Evolutionary conservation across 2,329 filamentous ascomycete species (phyloP).

Genomic region (Didymella pinodella): DNA sequence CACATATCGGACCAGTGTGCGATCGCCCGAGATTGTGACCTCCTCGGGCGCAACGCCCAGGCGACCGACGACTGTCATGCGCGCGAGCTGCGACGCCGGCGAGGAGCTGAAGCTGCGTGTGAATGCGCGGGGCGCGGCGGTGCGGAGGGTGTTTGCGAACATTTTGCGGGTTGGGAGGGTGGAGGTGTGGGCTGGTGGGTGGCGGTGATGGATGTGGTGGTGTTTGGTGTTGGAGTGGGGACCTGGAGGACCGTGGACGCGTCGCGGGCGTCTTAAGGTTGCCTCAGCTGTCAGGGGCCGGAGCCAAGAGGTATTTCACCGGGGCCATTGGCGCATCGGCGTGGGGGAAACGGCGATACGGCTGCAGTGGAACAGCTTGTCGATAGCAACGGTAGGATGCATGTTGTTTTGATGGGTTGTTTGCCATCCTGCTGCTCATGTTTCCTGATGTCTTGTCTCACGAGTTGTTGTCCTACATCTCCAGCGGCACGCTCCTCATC

Average conservation of each 20-base stretch:
- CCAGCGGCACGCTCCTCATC: neutral
- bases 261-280: neutral
- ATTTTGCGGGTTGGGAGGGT: slow-evolving; percentile 25
- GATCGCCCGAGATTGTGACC: slow-evolving; percentile 75
- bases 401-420: neutral
- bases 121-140: slow-evolving; percentile 60
- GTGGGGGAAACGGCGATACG: neutral
- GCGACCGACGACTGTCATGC: slow-evolving; percentile 86
- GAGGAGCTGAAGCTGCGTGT: slow-evolving; percentile 80
- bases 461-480: neutral
- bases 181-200: slow-evolving; percentile 7
- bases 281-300: slow-evolving; percentile 6
- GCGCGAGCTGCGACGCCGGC: slow-evolving; percentile 69
- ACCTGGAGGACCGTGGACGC: slow-evolving; percentile 16
- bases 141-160: slow-evolving; percentile 54
- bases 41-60: slow-evolving; percentile 82
- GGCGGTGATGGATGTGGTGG: neutral
- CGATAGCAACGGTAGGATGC: too few species aligned
- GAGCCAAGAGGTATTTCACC: slow-evolving; percentile 6
- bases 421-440: neutral
- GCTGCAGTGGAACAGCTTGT: slow-evolving; percentile 1
- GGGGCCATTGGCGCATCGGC: slow-evolving; percentile 5
- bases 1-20: slow-evolving; percentile 78
- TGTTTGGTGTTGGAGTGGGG: slow-evolving; percentile 23
- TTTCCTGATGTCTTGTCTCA: neutral